These are phyloP conservation scores for Perilla frutescens DNA, from an alignment of 257 asterid species.

Conservation along the genomic window DNA sequence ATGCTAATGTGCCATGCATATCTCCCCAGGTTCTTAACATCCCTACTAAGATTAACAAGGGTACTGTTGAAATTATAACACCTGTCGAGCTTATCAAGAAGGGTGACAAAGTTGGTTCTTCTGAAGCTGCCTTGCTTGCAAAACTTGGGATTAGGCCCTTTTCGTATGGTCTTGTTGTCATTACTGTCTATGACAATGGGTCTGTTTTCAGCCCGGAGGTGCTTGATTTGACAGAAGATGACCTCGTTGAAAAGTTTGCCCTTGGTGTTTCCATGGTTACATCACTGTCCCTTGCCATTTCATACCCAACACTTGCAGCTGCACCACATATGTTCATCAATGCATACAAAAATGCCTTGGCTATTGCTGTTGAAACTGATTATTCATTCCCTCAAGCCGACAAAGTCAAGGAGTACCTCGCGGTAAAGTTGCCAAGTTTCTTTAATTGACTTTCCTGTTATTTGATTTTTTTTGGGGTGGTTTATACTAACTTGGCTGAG, in stretches of 20 bases:
- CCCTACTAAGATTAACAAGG: conserved; percentile 99
- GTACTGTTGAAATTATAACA: conserved; percentile 97
- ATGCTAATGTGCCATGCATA: background rate
- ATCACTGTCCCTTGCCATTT: conserved; percentile 69
- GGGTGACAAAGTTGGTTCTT: conserved; percentile 98
- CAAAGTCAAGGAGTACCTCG: conserved; percentile 51
- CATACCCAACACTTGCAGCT: conserved; percentile 90
- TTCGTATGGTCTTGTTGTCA: conserved; percentile 81
- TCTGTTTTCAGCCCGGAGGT: conserved; percentile 92
- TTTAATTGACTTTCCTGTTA: background rate
- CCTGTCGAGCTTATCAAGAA: conserved; percentile 96
- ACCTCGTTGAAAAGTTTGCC: conserved; percentile 77
- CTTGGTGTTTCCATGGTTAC: conserved; percentile 81
- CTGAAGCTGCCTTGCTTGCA: conserved; percentile 91
- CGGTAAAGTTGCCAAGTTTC: conserved; percentile 36
- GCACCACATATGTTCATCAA: conserved; percentile 92
- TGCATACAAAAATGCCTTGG: conserved; percentile 79
- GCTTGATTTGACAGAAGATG: conserved; percentile 87
- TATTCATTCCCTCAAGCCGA: conserved; percentile 95
- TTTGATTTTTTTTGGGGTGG: background rate
- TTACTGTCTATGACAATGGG: conserved; percentile 78
- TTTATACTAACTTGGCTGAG: no score
- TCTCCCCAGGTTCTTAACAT: conserved; percentile 76
- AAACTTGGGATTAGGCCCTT: conserved; percentile 96
- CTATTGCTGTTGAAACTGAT: conserved; percentile 76